phyloP scores from a whole-genome alignment of 768 basidiomycete species.

The Lentinus tigrinus region DNA sequence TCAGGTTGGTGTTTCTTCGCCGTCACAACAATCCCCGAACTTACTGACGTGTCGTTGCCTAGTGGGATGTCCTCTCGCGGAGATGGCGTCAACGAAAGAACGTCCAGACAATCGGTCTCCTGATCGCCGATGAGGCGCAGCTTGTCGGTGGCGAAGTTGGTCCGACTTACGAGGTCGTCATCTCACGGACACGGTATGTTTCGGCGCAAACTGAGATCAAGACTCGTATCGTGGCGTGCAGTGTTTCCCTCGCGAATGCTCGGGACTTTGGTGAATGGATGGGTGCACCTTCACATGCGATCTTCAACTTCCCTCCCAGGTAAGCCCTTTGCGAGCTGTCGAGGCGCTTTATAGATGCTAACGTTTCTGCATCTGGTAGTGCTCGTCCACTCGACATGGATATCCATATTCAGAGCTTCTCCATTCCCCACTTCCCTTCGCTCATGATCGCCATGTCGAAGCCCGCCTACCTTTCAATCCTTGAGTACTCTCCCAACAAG shows the following conservation, averaged over 20 bases:
- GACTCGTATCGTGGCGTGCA: slow-evolving; percentile 92
- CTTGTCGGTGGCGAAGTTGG: slow-evolving; percentile 93
- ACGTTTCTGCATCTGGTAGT: slow-evolving; percentile 38
- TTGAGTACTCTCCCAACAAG: slow-evolving; percentile 81
- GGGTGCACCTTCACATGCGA: slow-evolving; percentile 87
- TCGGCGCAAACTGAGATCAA: slow-evolving; percentile 90
- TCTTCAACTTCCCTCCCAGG: slow-evolving; percentile 98
- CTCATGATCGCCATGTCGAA: slow-evolving; percentile 99
- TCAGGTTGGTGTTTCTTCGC: slow-evolving; percentile 54
- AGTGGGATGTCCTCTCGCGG: slow-evolving; percentile 96
- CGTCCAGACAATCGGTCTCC: slow-evolving; percentile 86
- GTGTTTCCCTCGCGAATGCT: slow-evolving; percentile 94
- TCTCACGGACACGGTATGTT: slow-evolving; percentile 96
- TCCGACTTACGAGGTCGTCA: slow-evolving; percentile 93
- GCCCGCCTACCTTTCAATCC: slow-evolving; percentile 90
- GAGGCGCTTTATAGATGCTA: background rate
- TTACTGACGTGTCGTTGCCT: slow-evolving; percentile 5
- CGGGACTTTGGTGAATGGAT: slow-evolving; percentile 98
- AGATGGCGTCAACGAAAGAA: slow-evolving; percentile 97
- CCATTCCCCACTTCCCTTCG: slow-evolving; percentile 96
- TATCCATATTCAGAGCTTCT: slow-evolving; percentile 94
- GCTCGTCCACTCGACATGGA: slow-evolving; percentile 98
- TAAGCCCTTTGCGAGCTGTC: slow-evolving; percentile 30
- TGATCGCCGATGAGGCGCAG: slow-evolving; percentile 96
- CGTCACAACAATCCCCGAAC: background rate